Percentiles rank a stretch among this genome's conserved stretches.
phyloP scores from a whole-genome alignment of 257 asterid species.

The Solanum dulcamara region DNA sequence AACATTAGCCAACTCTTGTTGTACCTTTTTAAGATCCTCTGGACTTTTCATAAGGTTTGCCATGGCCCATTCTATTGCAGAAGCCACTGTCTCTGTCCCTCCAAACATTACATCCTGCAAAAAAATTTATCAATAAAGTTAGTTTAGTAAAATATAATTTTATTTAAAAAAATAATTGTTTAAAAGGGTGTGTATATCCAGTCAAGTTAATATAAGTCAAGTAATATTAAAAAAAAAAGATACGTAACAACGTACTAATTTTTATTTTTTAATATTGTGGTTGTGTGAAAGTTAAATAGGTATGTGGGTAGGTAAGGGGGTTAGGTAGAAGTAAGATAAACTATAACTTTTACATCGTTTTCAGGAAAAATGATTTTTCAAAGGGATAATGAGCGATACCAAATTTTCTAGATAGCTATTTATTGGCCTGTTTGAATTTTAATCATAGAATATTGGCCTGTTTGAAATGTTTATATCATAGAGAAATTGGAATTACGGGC shows the following conservation, averaged over 20 bases:
- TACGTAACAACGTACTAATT: not conserved
- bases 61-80: slow-evolving; percentile 90
- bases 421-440: not conserved
- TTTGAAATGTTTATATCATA: not conserved
- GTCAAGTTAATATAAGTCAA: too few species aligned
- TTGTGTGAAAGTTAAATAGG: not conserved
- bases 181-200: too few species aligned
- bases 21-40: slow-evolving; percentile 51
- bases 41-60: slow-evolving; percentile 69
- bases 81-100: slow-evolving; percentile 86
- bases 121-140: too few species aligned
- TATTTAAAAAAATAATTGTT: too few species aligned
- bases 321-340: not conserved
- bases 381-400: not conserved
- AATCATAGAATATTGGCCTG: not conserved
- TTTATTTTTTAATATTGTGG: too few species aligned
- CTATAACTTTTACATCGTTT: not conserved
- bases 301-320: not conserved
- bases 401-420: not conserved
- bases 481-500: not conserved
- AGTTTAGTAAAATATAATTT: too few species aligned
- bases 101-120: slow-evolving; percentile 85
- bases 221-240: too few species aligned
- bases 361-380: not conserved
- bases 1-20: slow-evolving; percentile 51